These are phyloP conservation scores for Parachaetomium inaequale DNA, from an alignment of 495 filamentous ascomycete genomes.

Conservation along the genomic window DNA sequence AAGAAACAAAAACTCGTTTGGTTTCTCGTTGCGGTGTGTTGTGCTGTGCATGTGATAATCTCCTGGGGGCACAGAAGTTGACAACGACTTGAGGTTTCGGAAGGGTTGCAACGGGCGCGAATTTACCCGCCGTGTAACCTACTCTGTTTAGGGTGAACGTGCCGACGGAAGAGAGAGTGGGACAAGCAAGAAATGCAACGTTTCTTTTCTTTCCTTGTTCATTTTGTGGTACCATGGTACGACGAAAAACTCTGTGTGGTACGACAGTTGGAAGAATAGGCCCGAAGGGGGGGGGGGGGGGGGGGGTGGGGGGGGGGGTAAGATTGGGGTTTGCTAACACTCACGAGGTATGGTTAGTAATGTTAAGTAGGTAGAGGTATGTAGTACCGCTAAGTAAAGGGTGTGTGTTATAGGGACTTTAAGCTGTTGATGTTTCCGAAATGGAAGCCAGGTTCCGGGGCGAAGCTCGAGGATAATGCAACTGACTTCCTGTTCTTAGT, in stretches of 20 bases:
- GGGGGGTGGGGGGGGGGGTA: too few species aligned
- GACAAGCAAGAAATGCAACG: background rate
- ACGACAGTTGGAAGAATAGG: background rate
- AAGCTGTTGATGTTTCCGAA: too few species aligned
- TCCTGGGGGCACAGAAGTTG: background rate
- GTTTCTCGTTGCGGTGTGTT: background rate
- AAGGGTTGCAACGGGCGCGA: conserved; percentile 1
- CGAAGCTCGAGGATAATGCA: too few species aligned
- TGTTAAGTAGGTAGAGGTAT: too few species aligned
- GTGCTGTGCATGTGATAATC: background rate
- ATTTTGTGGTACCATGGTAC: background rate
- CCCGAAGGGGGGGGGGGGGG: too few species aligned
- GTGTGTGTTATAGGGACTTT: too few species aligned
- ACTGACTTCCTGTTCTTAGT: too few species aligned
- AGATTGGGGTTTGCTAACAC: too few species aligned
- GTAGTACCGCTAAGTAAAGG: too few species aligned
- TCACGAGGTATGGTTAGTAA: too few species aligned
- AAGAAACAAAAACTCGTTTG: background rate
- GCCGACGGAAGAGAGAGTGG: background rate
- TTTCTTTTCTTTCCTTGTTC: background rate
- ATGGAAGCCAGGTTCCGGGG: too few species aligned
- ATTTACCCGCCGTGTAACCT: background rate
- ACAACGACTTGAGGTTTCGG: background rate
- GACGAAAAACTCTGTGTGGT: background rate
- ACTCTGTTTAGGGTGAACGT: background rate